These are phyloP conservation scores for Crucihimalaya himalaica DNA, from an alignment of 345 rosid species.

Conservation along the genomic window DNA sequence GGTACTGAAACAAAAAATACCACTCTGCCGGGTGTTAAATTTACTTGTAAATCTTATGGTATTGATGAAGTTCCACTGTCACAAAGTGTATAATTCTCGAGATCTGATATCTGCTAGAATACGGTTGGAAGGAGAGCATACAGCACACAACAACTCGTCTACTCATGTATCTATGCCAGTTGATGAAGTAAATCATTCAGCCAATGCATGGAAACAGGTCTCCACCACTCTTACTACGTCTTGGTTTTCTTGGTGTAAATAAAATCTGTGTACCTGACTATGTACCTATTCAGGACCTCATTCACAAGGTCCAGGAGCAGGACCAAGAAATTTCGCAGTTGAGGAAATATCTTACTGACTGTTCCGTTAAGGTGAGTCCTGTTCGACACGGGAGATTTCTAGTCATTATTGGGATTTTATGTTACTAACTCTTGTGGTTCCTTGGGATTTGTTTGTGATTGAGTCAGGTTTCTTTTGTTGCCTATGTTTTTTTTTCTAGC, in stretches of 20 bases:
- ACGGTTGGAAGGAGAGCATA: constrained; percentile 58
- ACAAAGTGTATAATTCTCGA: constrained; percentile 22
- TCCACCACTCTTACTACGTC: constrained; percentile 27
- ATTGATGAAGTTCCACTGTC: constrained; percentile 8
- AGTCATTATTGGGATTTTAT: constrained; percentile 19
- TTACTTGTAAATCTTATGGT: constrained; percentile 10
- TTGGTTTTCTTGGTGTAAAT: constrained; percentile 5
- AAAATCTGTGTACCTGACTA: constrained; percentile 21
- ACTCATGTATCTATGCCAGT: constrained; percentile 57
- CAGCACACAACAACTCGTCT: constrained; percentile 41
- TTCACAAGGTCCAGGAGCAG: constrained; percentile 59
- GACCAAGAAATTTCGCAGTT: constrained; percentile 83
- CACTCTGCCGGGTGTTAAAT: neutral
- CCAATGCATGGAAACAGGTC: constrained; percentile 79
- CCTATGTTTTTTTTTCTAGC: constrained; percentile 11
- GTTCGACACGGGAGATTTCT: constrained; percentile 57
- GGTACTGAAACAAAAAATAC: constrained; percentile 49
- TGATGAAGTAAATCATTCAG: constrained; percentile 59
- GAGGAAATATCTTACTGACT: constrained; percentile 72
- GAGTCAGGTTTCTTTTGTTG: constrained; percentile 44
- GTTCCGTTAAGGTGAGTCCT: constrained; percentile 74
- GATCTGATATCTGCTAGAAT: constrained; percentile 47
- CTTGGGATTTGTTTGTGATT: constrained; percentile 3
- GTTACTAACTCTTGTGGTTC: constrained; percentile 12
- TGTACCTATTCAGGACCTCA: constrained; percentile 54